These are phyloP conservation scores for Mucor ambiguus DNA, from an alignment of 371 early-diverging fungal genomes.

Conservation along the genomic window DNA sequence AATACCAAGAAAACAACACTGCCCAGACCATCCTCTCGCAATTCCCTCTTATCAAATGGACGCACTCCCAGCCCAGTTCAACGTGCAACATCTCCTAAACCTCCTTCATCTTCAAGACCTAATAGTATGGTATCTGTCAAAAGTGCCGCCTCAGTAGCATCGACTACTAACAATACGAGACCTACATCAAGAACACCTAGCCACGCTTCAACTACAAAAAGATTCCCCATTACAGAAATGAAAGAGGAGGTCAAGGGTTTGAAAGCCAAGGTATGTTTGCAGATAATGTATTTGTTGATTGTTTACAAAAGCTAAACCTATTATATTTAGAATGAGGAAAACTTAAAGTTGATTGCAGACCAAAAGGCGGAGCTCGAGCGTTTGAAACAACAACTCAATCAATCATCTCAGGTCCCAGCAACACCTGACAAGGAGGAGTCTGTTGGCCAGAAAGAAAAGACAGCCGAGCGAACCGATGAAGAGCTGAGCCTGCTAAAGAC, in stretches of 20 bases:
- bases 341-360: slow-evolving; percentile 46
- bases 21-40: slow-evolving; percentile 21
- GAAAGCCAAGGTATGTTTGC: slow-evolving; percentile 28
- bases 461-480: slow-evolving; percentile 10
- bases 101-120: slow-evolving; percentile 19
- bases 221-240: slow-evolving; percentile 29
- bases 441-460: neutral
- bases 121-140: slow-evolving; percentile 18
- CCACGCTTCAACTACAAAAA: slow-evolving; percentile 9
- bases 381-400: slow-evolving; percentile 31
- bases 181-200: slow-evolving; percentile 6
- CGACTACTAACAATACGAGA: neutral
- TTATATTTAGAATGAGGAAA: slow-evolving; percentile 39
- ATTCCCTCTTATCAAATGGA: slow-evolving; percentile 15
- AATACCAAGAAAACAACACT: neutral
- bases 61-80: slow-evolving; percentile 10
- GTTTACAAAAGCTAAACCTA: neutral
- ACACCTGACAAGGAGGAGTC: slow-evolving; percentile 12
- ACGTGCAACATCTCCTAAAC: slow-evolving; percentile 15
- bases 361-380: slow-evolving; percentile 41
- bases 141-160: neutral
- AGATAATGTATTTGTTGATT: neutral
- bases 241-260: slow-evolving; percentile 34
- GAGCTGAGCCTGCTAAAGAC: slow-evolving; percentile 11
- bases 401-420: slow-evolving; percentile 6